Conservation (phyloP, 2,329 filamentous ascomycete species). For the Blastomyces percursus region DNA sequence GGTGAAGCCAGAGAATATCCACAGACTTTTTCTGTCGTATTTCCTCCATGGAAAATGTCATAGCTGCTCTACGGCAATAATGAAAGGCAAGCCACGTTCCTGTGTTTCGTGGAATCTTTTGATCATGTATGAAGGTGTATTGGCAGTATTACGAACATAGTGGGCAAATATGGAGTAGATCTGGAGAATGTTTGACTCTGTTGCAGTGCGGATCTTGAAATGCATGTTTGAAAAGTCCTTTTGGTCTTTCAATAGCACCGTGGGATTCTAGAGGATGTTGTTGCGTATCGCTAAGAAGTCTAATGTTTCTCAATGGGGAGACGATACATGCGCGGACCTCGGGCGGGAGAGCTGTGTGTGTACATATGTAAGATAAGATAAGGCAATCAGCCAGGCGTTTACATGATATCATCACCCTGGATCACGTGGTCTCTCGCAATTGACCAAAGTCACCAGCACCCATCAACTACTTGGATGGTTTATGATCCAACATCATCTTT, state of each 20-base stretch:
- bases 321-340: no score
- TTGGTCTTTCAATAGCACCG: neutral
- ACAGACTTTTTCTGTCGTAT: conserved; percentile 16
- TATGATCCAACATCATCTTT: neutral
- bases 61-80: conserved; percentile 24
- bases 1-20: conserved; percentile 29
- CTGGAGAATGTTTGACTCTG: conserved; percentile 24
- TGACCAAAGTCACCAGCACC: neutral
- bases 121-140: conserved; percentile 22
- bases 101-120: conserved; percentile 17
- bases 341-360: no score
- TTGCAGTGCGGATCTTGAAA: conserved; percentile 28
- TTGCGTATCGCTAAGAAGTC: neutral
- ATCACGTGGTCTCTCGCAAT: neutral
- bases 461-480: neutral
- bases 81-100: conserved; percentile 25
- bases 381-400: no score
- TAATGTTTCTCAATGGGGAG: no score
- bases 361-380: no score
- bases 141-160: conserved; percentile 30
- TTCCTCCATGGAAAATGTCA: neutral
- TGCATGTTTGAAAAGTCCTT: conserved; percentile 9
- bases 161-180: conserved; percentile 27
- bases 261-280: neutral
- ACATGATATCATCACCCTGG: neutral